Evolutionary conservation across 768 basidiomycete species (phyloP).

Genomic region (Pleurotus pulmonarius): DNA sequence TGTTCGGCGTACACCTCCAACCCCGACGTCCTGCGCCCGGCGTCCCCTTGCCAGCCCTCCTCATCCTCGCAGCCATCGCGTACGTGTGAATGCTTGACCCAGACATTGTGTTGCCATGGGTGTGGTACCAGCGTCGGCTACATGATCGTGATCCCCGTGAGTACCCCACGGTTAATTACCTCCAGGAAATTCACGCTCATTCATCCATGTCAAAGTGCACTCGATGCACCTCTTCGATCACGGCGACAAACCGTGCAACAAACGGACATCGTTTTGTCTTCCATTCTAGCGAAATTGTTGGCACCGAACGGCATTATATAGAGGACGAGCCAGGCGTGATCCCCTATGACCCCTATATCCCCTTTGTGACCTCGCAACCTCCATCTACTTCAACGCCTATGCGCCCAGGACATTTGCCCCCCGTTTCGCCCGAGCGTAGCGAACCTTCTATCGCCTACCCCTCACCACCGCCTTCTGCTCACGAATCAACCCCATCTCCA

Average conservation of each 20-base stretch:
- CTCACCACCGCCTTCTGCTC: slow-evolving; percentile 19
- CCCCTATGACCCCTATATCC: slow-evolving; percentile 29
- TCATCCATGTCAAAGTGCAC: slow-evolving; percentile 38
- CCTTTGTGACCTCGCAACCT: slow-evolving; percentile 16
- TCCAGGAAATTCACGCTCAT: slow-evolving; percentile 2
- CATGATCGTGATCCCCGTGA: slow-evolving; percentile 70
- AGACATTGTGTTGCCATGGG: slow-evolving; percentile 74
- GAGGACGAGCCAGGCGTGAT: slow-evolving; percentile 61
- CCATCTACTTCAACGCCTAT: slow-evolving; percentile 23
- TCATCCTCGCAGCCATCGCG: slow-evolving; percentile 33
- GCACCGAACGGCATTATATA: slow-evolving; percentile 62
- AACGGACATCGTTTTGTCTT: slow-evolving; percentile 89
- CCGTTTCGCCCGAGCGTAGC: slow-evolving; percentile 36
- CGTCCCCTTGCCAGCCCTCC: slow-evolving; percentile 29
- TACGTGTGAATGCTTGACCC: slow-evolving; percentile 84
- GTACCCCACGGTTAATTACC: slow-evolving; percentile 10
- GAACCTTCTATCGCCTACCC: slow-evolving; percentile 22
- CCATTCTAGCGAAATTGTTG: slow-evolving; percentile 65
- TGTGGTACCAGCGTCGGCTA: slow-evolving; percentile 77
- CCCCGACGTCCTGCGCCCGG: slow-evolving; percentile 34
- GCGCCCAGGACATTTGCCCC: slow-evolving; percentile 30
- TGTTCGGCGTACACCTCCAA: slow-evolving; percentile 63
- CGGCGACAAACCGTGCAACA: slow-evolving; percentile 63
- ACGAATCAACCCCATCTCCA: slow-evolving; percentile 16
- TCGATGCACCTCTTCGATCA: slow-evolving; percentile 71